These are phyloP conservation scores for Alnus glutinosa DNA, from an alignment of 306 rosid species.

Conservation along the genomic window DNA sequence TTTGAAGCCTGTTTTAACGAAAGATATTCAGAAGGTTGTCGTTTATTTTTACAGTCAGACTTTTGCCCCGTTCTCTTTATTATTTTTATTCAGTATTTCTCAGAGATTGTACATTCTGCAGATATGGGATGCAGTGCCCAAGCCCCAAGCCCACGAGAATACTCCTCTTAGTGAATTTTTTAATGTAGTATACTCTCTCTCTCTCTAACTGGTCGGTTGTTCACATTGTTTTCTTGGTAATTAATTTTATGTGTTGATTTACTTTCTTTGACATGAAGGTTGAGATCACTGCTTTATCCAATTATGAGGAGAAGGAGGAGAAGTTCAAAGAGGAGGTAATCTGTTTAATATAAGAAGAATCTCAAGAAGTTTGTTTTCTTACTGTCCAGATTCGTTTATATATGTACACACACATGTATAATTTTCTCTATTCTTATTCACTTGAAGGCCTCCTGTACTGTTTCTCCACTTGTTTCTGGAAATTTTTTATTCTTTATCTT, in stretches of 20 bases:
- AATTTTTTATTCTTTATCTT: background rate
- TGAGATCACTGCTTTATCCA: conserved; percentile 87
- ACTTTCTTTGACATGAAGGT: conserved; percentile 54
- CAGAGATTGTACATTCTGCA: conserved; percentile 40
- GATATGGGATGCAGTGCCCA: conserved; percentile 87
- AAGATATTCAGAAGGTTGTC: conserved; percentile 76
- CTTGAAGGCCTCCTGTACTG: background rate
- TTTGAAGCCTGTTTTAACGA: conserved; percentile 75
- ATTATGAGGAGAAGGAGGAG: conserved; percentile 86
- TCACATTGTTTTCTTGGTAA: background rate
- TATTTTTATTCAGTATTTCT: conserved; percentile 17
- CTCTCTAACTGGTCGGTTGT: conserved; percentile 16
- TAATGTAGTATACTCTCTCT: conserved; percentile 53
- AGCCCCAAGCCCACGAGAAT: conserved; percentile 69
- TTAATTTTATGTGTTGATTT: conserved; percentile 20
- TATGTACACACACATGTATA: background rate
- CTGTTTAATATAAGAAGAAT: conserved; percentile 20
- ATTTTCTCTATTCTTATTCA: background rate
- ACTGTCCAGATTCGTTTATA: background rate
- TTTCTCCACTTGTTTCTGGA: background rate
- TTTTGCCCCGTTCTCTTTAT: background rate
- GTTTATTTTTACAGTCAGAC: conserved; percentile 9
- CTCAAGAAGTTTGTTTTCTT: conserved; percentile 14
- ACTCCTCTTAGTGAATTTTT: conserved; percentile 86
- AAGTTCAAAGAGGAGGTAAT: conserved; percentile 92